Evolutionary conservation across 2,329 filamentous ascomycete genomes (phyloP).

Genomic region (Calcarisporium arbuscula): DNA sequence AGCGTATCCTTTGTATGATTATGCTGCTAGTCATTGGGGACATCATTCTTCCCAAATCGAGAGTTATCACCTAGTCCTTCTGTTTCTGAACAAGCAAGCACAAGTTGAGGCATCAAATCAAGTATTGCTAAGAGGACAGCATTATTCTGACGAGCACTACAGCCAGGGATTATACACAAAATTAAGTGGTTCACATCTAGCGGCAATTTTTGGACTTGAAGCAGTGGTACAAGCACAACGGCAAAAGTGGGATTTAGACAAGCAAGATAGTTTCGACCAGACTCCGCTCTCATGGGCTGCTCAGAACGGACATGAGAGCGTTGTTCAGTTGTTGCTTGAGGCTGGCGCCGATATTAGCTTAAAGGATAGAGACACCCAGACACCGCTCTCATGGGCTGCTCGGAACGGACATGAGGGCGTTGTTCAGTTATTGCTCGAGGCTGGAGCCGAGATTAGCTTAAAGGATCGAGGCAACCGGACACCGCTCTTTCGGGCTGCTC

Average conservation of each 20-base stretch:
- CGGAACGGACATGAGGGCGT: too few relatives aligned
- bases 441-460: too few relatives aligned
- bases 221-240: neutral
- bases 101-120: slow-evolving; percentile 2
- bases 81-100: neutral
- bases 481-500: neutral
- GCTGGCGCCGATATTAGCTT: too few relatives aligned
- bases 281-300: neutral
- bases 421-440: too few relatives aligned
- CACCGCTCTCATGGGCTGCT: too few relatives aligned
- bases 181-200: too few relatives aligned
- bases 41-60: slow-evolving; percentile 7
- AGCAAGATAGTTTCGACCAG: neutral
- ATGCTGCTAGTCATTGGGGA: slow-evolving; percentile 9
- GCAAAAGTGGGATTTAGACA: neutral
- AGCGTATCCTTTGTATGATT: slow-evolving; percentile 6
- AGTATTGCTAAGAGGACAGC: neutral
- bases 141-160: too few relatives aligned
- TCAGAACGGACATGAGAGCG: too few relatives aligned
- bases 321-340: too few relatives aligned
- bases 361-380: too few relatives aligned
- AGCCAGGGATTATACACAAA: too few relatives aligned
- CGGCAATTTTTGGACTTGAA: neutral
- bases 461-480: too few relatives aligned
- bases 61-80: neutral